Base-by-base conservation (phyloP, 2,329 filamentous ascomycete species). In the Colletotrichum sp. region DNA sequence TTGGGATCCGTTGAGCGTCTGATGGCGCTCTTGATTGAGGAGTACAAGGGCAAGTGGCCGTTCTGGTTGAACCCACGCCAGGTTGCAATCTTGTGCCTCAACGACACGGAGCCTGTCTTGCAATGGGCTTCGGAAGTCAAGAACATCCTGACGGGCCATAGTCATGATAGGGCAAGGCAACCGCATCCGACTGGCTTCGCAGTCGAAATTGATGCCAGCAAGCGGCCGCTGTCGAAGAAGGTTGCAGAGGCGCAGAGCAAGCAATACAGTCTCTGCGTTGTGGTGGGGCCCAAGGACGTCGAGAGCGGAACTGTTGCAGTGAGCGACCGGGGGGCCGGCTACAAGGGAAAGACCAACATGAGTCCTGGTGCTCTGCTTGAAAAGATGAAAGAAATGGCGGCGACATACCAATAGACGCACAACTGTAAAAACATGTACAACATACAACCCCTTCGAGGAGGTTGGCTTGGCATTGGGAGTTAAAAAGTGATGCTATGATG, bases 41-140 rank as follows among this genome's bases (percentile, higher is more conserved):
- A 94, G 77, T 95, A 96, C 78, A 88, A 93, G 70, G 94, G 94
- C 18, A 90, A 89, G 72, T 97, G 94, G 91, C 95, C 95, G 5
- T 96, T 98, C 81, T 98, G 95, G 95, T 87, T 98, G 12, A 96
- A 94, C 69, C 95, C 95, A 1, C 90, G 92, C 8, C 95, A 97
- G 80, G 92, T 91, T 55, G 90, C 93, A 59, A 89, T 98, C 70
- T 83, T 97, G 36, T 93, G 94, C 0, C 88, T 96, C 67, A 95
- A 94, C 78, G 87, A 92, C 63, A 88, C 87, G 6, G 83, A 86
- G 5, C 84, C 87, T 1, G 87, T 93, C 1, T 73, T 92, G 12
- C 81, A 82, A 2, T 90, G 83, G 86, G 89, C 84, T 27, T 85
- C 81, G 72, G 81, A 83, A 55, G 83, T 87, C 8, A 86, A 87